These are phyloP conservation scores for Citrus glauca DNA, from an alignment of 345 rosid genomes.

Conservation along the genomic window DNA sequence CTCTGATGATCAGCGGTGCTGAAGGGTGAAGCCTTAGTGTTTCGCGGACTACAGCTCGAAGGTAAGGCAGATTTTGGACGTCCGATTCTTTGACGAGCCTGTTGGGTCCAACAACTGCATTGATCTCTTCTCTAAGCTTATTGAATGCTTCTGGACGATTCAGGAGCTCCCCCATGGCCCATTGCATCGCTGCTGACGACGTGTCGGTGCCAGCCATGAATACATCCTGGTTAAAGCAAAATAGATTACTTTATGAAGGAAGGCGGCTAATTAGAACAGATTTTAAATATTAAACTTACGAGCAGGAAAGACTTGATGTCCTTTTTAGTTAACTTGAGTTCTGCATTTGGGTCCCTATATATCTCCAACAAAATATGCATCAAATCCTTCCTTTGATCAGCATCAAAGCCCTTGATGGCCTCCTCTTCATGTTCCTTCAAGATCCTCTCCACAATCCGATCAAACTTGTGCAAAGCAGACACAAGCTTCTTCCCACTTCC, in stretches of 20 bases:
- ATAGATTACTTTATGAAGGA: not conserved
- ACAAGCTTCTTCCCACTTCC: conserved; percentile 52
- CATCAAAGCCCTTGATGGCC: conserved; percentile 5
- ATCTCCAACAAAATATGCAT: conserved; percentile 40
- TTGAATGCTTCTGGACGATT: conserved; percentile 29
- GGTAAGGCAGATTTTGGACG: conserved; percentile 40
- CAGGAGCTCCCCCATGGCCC: conserved; percentile 53
- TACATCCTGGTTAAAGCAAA: conserved; percentile 23
- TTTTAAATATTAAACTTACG: conserved; percentile 22
- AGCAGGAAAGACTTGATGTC: conserved; percentile 65
- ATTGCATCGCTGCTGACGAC: conserved; percentile 42
- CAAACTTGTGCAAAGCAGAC: conserved; percentile 40
- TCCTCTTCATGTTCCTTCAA: conserved; percentile 54
- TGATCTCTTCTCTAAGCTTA: conserved; percentile 40
- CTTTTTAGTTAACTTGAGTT: conserved; percentile 45
- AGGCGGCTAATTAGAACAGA: not conserved
- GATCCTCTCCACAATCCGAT: conserved; percentile 46
- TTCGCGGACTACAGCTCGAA: conserved; percentile 38
- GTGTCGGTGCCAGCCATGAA: conserved; percentile 49
- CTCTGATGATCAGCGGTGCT: conserved; percentile 48
- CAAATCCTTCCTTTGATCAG: conserved; percentile 31
- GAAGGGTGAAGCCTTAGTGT: conserved; percentile 49
- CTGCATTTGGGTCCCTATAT: conserved; percentile 39
- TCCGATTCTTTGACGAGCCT: conserved; percentile 43
- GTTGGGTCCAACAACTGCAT: conserved; percentile 21